phyloP scores from a whole-genome alignment of 129 eudicot genomes.

The Daucus carota region DH1_v3.0 NC_030389.2:39069001-39069500 shows the following conservation, averaged over 20 bases:
- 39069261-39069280: neutral
- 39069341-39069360: constrained; percentile 81
- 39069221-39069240: constrained; percentile 44
- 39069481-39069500: constrained; percentile 99
- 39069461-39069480: constrained; percentile 98
- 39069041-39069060: constrained; percentile 93
- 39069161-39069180: constrained; percentile 95
- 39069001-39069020: constrained; percentile 87
- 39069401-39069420: neutral
- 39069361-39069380: constrained; percentile 8
- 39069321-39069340: constrained; percentile 88
- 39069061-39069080: neutral
- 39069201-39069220: constrained; percentile 87
- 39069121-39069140: neutral
- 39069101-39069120: neutral
- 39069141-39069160: constrained; percentile 89
- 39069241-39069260: neutral
- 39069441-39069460: constrained; percentile 93
- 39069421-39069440: constrained; percentile 38
- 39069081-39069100: neutral
- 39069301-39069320: constrained; percentile 39
- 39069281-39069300: neutral
- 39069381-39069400: constrained; percentile 1
- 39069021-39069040: constrained; percentile 98
- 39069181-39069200: constrained; percentile 91